Base-by-base conservation (phyloP, 352 stramenopile species). In the Globisporangium recalcitrans region DNA sequence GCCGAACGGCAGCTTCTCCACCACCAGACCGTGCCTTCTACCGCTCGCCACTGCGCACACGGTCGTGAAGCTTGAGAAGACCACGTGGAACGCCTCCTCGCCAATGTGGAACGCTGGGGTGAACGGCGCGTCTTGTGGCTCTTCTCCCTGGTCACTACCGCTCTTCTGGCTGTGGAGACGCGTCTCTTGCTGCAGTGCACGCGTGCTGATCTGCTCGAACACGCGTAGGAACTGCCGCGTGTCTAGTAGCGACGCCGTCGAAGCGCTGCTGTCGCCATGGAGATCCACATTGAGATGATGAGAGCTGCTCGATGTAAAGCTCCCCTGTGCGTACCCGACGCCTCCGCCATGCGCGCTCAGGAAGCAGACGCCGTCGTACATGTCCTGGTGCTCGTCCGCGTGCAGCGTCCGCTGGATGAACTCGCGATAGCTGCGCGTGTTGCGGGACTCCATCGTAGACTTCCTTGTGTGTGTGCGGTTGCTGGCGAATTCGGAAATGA, bases 361-460 rank as follows among this genome's bases (percentile, higher is more conserved):
- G 59, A 85, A 70, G 57, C 73, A 81, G 36, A 84, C 63, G 32
- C 77, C 80, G 54, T 81, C 63, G 68, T 84, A 87, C 22, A 87
- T 60, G 38, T 76, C 61, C 29, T 2, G 44, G 22, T 51, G 21
- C 21, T 51, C 44, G 52, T 58, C 48, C 14, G 65, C 60, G 5
- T 63, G 64, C 8, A 88, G 71, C 60, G 83, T 70, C 16, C 40
- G 31, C 48, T 64, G 54, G 29, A 75, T 31, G 36, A 75, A 78
- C 29, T 22, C 60, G 53, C 69, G 69, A 77, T 78, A 90, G 49
- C 70, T 68, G 19, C 73, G 71, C 62, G 52, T 64, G 58, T 80
- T 79, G 58, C 76, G 78, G 14, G 69, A 72, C 63, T 70, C 62
- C 71, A 75, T 79, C 1, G 21, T n/a, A n/a, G 24, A 34, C 38